Evolutionary conservation across 192 early-diverging fungal genomes (phyloP), one percentile per base, ranked within the genome.

Genomic region (Umbelopsis vinacea): DNA sequence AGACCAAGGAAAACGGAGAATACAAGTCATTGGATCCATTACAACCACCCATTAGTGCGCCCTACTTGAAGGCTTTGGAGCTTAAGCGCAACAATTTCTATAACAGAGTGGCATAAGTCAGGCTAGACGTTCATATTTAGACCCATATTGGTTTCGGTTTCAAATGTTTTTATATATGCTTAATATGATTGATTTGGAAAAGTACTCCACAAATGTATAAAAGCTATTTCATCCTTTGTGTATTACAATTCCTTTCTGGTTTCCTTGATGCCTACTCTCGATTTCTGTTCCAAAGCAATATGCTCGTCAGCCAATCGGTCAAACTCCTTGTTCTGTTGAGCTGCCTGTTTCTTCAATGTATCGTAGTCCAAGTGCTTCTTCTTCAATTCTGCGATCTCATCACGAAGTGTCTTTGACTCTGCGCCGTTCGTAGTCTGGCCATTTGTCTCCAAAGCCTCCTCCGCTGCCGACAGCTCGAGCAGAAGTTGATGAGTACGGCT

Each of bases 1-100:
- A 79, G 63, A 82, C 26, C 26, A 73, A 29, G 80, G 71, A 71
- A 80, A 54, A 72, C 15, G 73, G 66, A 29, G 72, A 77, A 4
- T 89, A 89, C 71, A 74, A 78, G 35, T 69, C 74, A 11, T 76
- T 91, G 45, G 90, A 91, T 15, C 94, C 95, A 5, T 80, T 93
- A 23, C 95, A 98, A 72, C 79, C 88, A 70, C 95, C 95, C 8
- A 96, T 96, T 72, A 90, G 85, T 46, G 94, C 96, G 21, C 94
- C 96, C 7, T 97, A 98, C 84, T 86, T 93, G 68, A 91, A 87
- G 52, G 93, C 92, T 6, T 86, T 95, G 26, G 88, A 90, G 48
- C 81, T 91, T 71, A 91, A 92, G 66, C 88, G 90, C 24, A 86
- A 87, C 17, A 92, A 91, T 45, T 91, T 90, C 77, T 92, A 89